Evolutionary conservation across 31 red algal genomes (phyloP).

Genomic region (Porphyra umbilicalis): DNA sequence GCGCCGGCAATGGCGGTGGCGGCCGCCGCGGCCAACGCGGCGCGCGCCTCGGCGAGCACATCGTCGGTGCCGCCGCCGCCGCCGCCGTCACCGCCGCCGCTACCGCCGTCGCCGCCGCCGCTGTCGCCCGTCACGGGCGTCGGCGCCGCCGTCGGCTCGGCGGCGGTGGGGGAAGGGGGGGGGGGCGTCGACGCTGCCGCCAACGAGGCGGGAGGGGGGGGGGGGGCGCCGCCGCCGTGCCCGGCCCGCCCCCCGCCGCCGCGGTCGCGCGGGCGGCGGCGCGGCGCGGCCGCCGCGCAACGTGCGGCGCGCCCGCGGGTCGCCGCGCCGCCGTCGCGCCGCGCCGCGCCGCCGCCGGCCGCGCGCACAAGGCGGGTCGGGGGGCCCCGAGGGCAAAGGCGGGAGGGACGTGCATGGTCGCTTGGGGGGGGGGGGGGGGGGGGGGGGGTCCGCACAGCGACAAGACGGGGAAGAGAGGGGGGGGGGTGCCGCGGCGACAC

Average conservation of each 20-base stretch:
- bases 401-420: no score
- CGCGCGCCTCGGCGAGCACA: neutral
- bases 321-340: no score
- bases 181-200: neutral
- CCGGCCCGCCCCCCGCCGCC: neutral
- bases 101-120: neutral
- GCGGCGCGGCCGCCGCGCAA: no score
- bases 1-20: conserved; percentile 3
- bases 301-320: no score
- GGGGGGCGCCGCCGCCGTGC: neutral
- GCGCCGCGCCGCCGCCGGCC: no score
- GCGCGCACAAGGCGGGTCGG: no score
- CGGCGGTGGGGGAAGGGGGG: neutral
- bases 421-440: no score
- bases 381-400: no score
- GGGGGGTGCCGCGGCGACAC: no score
- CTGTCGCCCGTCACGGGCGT: neutral
- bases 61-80: neutral
- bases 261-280: neutral
- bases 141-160: neutral
- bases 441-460: no score
- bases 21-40: neutral
- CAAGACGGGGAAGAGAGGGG: no score
- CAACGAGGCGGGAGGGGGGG: neutral
- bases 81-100: neutral